Percentiles rank a stretch among this genome's conserved stretches.
phyloP scores from a whole-genome alignment of 768 basidiomycete genomes.

The Kwoniella europaea region DNA sequence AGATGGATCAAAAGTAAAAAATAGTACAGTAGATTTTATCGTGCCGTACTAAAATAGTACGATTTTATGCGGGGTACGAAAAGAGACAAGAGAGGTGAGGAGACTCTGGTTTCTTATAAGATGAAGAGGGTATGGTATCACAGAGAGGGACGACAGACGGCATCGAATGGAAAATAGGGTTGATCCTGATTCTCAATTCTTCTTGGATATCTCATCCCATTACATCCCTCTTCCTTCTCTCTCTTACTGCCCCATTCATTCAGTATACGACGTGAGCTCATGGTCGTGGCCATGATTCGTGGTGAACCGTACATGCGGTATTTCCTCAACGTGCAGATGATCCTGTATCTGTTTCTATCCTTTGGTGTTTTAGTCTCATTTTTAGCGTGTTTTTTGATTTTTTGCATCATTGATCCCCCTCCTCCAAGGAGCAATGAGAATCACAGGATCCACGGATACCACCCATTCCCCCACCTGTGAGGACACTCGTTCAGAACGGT shows the following conservation, averaged over 20 bases:
- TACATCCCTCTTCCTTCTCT: background rate
- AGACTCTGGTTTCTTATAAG: background rate
- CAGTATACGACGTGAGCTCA: background rate
- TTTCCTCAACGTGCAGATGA: background rate
- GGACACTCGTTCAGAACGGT: background rate
- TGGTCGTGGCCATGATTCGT: background rate
- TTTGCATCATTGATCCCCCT: too few species aligned
- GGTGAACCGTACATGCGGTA: background rate
- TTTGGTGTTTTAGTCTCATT: background rate
- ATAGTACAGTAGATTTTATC: background rate
- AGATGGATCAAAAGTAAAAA: background rate
- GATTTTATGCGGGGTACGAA: slow-evolving; percentile 14
- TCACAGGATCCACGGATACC: too few species aligned
- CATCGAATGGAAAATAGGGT: background rate
- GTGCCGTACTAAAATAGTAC: slow-evolving; percentile 26
- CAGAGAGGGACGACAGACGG: too few species aligned
- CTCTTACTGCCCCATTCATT: background rate
- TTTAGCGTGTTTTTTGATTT: slow-evolving; percentile 3
- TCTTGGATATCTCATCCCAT: background rate
- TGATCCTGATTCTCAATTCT: background rate
- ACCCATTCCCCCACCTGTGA: too few species aligned
- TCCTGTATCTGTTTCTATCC: too few species aligned
- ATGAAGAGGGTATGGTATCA: background rate
- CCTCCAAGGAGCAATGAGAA: too few species aligned
- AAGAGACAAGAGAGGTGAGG: background rate